Percentiles rank a stretch among this genome's conserved stretches.
phyloP scores from a whole-genome alignment of 2,329 filamentous ascomycete species.

The Fusarium lateritium region DNA sequence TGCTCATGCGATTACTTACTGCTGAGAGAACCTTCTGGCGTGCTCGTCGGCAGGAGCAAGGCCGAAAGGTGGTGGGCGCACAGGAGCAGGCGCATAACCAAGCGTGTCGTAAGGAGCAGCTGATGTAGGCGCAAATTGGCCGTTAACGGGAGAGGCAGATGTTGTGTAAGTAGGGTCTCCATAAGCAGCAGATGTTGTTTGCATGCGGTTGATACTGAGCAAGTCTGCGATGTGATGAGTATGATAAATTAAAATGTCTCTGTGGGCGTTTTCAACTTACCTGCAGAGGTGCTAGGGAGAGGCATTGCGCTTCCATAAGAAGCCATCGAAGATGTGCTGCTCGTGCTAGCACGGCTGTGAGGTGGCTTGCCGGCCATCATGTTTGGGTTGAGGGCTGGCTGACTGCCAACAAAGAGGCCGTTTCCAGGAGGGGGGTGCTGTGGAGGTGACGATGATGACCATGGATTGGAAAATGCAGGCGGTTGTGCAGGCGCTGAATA shows the following conservation, averaged over 20 bases:
- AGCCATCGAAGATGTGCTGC: slow-evolving; percentile 72
- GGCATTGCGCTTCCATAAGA: slow-evolving; percentile 80
- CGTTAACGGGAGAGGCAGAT: slow-evolving; percentile 75
- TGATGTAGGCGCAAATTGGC: slow-evolving; percentile 74
- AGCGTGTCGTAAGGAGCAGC: slow-evolving; percentile 81
- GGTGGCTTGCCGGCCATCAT: slow-evolving; percentile 64
- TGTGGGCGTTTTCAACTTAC: slow-evolving; percentile 56
- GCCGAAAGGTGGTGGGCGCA: slow-evolving; percentile 69
- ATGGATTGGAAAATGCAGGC: slow-evolving; percentile 92
- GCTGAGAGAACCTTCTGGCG: slow-evolving; percentile 82
- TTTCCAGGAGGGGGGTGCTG: slow-evolving; percentile 66
- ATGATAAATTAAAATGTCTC: slow-evolving; percentile 46
- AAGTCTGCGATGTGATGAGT: slow-evolving; percentile 80
- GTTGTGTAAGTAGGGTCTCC: slow-evolving; percentile 78
- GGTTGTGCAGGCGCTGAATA: slow-evolving; percentile 69
- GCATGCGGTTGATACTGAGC: slow-evolving; percentile 76
- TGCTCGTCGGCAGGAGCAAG: slow-evolving; percentile 70
- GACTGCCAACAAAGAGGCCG: slow-evolving; percentile 75
- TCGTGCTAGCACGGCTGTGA: slow-evolving; percentile 68
- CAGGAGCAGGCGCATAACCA: slow-evolving; percentile 78
- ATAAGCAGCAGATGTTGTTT: slow-evolving; percentile 75
- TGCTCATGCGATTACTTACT: slow-evolving; percentile 72
- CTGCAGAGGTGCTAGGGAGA: slow-evolving; percentile 80
- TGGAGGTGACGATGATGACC: slow-evolving; percentile 71
- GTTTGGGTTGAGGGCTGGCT: slow-evolving; percentile 68